Evolutionary conservation across 345 rosid genomes (phyloP), one percentile per base, ranked within the genome.

Genomic region (Camelina sativa): DNA sequence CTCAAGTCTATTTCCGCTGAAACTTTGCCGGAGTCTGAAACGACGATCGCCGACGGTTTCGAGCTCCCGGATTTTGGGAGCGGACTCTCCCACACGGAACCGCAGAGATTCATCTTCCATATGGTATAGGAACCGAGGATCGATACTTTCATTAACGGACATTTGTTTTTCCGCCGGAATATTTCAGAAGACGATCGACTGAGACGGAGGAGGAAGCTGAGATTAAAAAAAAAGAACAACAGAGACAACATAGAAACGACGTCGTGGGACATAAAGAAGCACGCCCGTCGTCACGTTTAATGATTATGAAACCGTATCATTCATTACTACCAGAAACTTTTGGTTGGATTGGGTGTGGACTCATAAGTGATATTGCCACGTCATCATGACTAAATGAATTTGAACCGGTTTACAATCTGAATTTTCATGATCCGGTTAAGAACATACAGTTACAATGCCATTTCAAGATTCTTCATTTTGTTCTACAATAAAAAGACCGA

Each of bases 91-190:
- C 4, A 32, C 72, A 32, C 80, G 74, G 69, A 83, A 66, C 19
- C 89, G 83, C 41, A 85, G 57, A 19, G 84, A 22, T 12, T 85
- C 89, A 40, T 88, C 91, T 67, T 86, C 89, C 19, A 58, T 69
- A 1, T 82, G 87, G 82, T 84, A 87, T 28, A 86, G 64, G 48
- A 82, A 86, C 63, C 76, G 89, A 8, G 87, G 67, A 58, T 86
- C 87, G 16, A 85, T 80, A 63, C 83, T 77, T 44, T 79, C 63
- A 32, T 71, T 71, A 17, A 65, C 44, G 15, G 77, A 65, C 77
- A 78, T 78, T 76, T 72, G 50, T 44, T 37, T 51, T 41, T 35
- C 19, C 71, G 57, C 35, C 76, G 73, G 57, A 0, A 56, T 6
- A 35, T 22, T 69, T 51, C 52, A 35, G 64, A 54, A 41, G 44